Evolutionary conservation across 352 stramenopile genomes (phyloP), one percentile per base, ranked within the genome.

Genomic region (Globisporangium splendens): DNA sequence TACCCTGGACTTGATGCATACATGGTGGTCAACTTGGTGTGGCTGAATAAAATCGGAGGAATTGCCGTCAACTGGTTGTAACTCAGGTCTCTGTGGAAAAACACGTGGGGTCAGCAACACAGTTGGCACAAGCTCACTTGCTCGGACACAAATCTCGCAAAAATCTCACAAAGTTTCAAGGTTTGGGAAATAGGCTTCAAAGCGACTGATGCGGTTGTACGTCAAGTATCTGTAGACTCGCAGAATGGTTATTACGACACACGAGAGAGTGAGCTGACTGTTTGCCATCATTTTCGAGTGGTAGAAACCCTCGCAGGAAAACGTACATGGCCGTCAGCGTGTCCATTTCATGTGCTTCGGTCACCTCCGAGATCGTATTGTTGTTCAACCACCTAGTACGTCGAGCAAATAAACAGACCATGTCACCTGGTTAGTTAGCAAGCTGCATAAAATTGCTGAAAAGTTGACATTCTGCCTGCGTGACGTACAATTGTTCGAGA

Each of bases 321-420:
- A 1, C 28, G 14, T 46, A 56, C 50, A 56, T 28, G 11, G 44
- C 18, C 1, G 18, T 47, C n/a, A 56, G 50, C 2, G 3, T 35
- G 18, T 47, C 10, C 18, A 47, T 13, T 3, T 11, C 50, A 12
- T 55, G 43, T n/a, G 24, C n/a, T 39, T 50, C 24, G 3, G 28
- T 39, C 14, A 60, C 46, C 1, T 28, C 18, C 20, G 31, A 12
- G 18, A 60, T 50, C 11, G 8, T 38, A 43, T 53, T 60, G 44
- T 53, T 44, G 31, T 52, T 46, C 8, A 60, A 13, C 35, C 21
- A 47, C 28, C 53, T 59, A 43, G 38, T 43, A 17, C 38, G 38
- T 8, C 10, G 11, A 43, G 38, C 38, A 17, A 43, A 43, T 43
- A 17, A 43, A 3, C 38, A 43, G 11, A 43, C 38, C 38, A 43